Evolutionary conservation across 176 grass and related monocot species (phyloP).

Genomic region (Zoysia pacifica): DNA sequence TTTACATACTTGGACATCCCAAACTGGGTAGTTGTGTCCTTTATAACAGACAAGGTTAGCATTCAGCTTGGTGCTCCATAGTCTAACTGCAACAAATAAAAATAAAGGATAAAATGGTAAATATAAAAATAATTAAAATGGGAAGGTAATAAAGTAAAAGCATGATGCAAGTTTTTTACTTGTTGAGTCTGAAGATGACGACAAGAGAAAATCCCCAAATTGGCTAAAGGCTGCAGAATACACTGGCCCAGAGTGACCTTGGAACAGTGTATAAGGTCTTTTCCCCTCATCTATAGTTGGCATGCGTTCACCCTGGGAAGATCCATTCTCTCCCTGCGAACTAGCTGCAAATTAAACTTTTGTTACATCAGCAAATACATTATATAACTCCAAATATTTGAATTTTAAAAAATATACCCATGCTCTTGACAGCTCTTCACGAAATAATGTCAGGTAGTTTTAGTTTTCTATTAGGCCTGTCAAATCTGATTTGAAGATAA

Average conservation of each 20-base stretch:
- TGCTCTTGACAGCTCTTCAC: background rate
- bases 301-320: conserved; percentile 54
- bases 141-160: conserved; percentile 33
- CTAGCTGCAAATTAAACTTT: conserved; percentile 53
- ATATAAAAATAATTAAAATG: conserved; percentile 13
- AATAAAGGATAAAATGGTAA: conserved; percentile 20
- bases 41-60: conserved; percentile 97
- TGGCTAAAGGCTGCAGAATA: conserved; percentile 87
- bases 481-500: conserved; percentile 7
- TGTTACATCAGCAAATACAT: conserved; percentile 30
- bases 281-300: conserved; percentile 61
- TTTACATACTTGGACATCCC: conserved; percentile 90
- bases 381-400: conserved; percentile 24
- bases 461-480: background rate
- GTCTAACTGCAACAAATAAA: conserved; percentile 67
- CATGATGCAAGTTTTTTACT: conserved; percentile 47
- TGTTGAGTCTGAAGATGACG: conserved; percentile 93
- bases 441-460: background rate
- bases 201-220: conserved; percentile 89
- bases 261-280: conserved; percentile 74
- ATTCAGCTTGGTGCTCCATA: conserved; percentile 94
- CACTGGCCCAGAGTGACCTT: conserved; percentile 94
- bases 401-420: conserved; percentile 5
- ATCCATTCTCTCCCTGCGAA: conserved; percentile 66
- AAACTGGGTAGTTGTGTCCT: conserved; percentile 96